Percentiles rank a stretch among this genome's conserved stretches.
Conservation (phyloP, 148 eudicot genomes). For the Oxyria digyna region DNA sequence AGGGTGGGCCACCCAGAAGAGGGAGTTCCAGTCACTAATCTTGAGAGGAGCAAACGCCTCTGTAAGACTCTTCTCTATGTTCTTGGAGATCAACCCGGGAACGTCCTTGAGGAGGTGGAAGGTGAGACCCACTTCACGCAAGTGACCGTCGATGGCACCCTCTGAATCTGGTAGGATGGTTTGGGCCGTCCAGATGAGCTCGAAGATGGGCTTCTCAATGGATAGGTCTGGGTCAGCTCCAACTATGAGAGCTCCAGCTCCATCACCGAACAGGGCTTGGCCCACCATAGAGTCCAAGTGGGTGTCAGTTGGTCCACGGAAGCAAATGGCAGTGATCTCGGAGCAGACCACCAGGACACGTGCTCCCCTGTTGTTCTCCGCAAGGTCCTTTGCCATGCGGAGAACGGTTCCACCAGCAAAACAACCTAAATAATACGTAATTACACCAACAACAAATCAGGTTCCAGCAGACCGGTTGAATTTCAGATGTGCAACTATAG, state of each 20-base stretch:
- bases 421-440: not conserved
- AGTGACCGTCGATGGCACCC: not conserved
- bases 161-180: constrained; percentile 1
- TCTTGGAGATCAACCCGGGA: constrained; percentile 4
- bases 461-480: too few species aligned
- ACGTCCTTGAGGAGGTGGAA: constrained; percentile 9
- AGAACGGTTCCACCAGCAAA: constrained; percentile 1
- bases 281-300: constrained; percentile 7
- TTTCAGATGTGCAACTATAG: too few species aligned
- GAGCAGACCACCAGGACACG: constrained; percentile 5
- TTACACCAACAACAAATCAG: too few species aligned
- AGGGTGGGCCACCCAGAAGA: constrained; percentile 5
- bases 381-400: constrained; percentile 5
- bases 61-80: not conserved
- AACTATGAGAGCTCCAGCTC: not conserved
- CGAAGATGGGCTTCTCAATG: not conserved
- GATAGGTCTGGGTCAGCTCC: constrained; percentile 1
- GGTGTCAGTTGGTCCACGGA: constrained; percentile 5
- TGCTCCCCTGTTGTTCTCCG: constrained; percentile 4
- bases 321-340: constrained; percentile 3
- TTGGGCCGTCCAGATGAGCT: constrained; percentile 4
- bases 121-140: not conserved
- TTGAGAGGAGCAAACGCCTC: not conserved
- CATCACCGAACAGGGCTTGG: constrained; percentile 1
- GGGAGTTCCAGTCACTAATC: not conserved